These are phyloP conservation scores for Oldenlandia corymbosa DNA, from an alignment of 257 asterid genomes.

Conservation along the genomic window DNA sequence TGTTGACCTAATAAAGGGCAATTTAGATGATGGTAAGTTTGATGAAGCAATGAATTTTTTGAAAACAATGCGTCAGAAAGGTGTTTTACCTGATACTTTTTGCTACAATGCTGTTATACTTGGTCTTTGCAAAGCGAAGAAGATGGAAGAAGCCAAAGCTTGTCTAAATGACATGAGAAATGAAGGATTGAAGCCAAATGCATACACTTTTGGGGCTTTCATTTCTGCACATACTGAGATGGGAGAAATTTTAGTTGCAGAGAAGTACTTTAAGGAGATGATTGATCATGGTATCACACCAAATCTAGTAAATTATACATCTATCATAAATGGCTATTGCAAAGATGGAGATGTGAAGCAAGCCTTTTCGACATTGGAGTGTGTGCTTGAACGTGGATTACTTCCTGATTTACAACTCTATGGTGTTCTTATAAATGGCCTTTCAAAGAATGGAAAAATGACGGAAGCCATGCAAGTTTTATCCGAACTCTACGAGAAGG, in stretches of 20 bases:
- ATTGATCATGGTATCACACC: conserved; percentile 61
- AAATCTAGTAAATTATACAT: conserved; percentile 44
- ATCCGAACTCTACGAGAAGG: conserved; percentile 49
- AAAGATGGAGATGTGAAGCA: conserved; percentile 42
- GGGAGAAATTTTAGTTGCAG: conserved; percentile 61
- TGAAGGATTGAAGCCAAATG: conserved; percentile 62
- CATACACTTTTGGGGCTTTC: conserved; percentile 67
- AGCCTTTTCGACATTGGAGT: conserved; percentile 55
- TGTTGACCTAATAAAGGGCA: conserved; percentile 50
- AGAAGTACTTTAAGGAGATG: conserved; percentile 62
- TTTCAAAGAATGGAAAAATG: conserved; percentile 59
- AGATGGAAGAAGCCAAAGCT: conserved; percentile 60
- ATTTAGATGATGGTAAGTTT: conserved; percentile 50
- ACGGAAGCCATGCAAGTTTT: conserved; percentile 62
- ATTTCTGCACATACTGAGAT: conserved; percentile 51
- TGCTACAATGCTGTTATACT: conserved; percentile 63
- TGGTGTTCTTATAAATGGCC: conserved; percentile 61
- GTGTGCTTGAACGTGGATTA: conserved; percentile 40
- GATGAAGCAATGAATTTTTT: conserved; percentile 54
- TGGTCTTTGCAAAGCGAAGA: conserved; percentile 67
- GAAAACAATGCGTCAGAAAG: conserved; percentile 64
- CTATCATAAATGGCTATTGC: conserved; percentile 68
- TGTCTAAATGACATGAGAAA: conserved; percentile 50
- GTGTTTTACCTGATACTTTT: conserved; percentile 59
- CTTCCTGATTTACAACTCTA: conserved; percentile 61